phyloP scores from a whole-genome alignment of 2,329 filamentous ascomycete genomes.

The Pseudogymnoascus sp. region DNA sequence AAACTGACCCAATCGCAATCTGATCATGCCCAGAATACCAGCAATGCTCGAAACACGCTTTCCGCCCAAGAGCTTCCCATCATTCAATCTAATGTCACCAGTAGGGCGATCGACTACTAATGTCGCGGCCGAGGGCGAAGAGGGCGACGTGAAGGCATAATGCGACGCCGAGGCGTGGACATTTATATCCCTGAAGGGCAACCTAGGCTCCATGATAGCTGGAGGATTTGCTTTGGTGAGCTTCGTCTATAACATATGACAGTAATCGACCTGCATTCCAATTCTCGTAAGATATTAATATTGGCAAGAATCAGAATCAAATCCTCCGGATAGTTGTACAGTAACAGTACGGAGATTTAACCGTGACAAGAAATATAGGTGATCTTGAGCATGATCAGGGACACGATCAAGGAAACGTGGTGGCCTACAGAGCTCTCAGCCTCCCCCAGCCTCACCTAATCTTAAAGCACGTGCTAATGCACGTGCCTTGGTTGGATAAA shows the following conservation, averaged over 20 bases:
- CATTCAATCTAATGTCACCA: conserved; percentile 77
- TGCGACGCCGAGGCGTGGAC: conserved; percentile 84
- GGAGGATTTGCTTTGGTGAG: background rate
- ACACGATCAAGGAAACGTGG: background rate
- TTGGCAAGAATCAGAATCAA: background rate
- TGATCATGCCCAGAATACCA: conserved; percentile 89
- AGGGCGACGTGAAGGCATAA: conserved; percentile 95
- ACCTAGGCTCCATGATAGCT: conserved; percentile 38
- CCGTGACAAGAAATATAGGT: background rate
- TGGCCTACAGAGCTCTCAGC: background rate
- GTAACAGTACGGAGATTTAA: background rate
- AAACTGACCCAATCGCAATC: conserved; percentile 73
- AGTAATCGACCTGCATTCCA: background rate
- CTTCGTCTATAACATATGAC: background rate
- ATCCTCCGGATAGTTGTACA: background rate
- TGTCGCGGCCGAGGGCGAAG: conserved; percentile 78
- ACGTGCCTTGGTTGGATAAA: background rate
- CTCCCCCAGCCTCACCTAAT: conserved; percentile 2
- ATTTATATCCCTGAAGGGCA: conserved; percentile 94
- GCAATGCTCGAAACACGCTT: conserved; percentile 90
- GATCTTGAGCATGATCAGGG: background rate
- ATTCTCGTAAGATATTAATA: background rate
- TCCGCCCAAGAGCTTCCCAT: conserved; percentile 65
- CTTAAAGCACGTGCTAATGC: background rate
- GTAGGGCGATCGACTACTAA: conserved; percentile 87